phyloP scores from a whole-genome alignment of 2,329 filamentous ascomycete genomes.

The Colletotrichum kahawae region DNA sequence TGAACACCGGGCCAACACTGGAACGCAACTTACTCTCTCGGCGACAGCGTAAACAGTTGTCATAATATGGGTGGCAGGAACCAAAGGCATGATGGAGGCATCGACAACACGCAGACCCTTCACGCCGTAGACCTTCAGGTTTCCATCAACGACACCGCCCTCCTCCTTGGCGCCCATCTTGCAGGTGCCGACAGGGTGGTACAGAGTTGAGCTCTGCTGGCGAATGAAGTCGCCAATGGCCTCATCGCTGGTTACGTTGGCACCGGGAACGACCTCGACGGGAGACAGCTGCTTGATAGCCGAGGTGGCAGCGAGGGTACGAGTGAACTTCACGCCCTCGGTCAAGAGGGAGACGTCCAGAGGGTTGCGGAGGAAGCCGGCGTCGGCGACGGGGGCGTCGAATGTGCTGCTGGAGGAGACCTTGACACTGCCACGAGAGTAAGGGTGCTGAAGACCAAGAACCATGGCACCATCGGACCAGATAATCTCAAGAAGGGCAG shows the following conservation, averaged over 20 bases:
- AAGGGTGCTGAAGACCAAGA: conserved; percentile 41
- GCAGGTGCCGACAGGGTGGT: conserved; percentile 45
- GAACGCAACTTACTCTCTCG: conserved; percentile 25
- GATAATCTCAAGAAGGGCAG: conserved; percentile 34
- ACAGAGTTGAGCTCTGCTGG: conserved; percentile 5
- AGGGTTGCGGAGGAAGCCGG: conserved; percentile 41
- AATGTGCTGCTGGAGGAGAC: conserved; percentile 39
- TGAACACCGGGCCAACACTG: too few relatives aligned
- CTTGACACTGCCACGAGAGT: conserved; percentile 43
- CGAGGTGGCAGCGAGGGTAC: conserved; percentile 27
- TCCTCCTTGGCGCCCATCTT: conserved; percentile 34
- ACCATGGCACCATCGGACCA: conserved; percentile 33
- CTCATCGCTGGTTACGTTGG: conserved; percentile 8
- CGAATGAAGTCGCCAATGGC: conserved; percentile 11
- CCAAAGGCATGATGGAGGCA: conserved; percentile 34
- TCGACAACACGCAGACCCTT: conserved; percentile 31
- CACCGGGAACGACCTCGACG: conserved; percentile 16
- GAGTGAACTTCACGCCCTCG: conserved; percentile 38
- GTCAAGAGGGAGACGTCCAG: conserved; percentile 35
- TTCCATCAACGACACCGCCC: conserved; percentile 35
- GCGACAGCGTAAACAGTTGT: conserved; percentile 42
- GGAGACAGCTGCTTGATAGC: conserved; percentile 3
- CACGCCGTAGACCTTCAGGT: conserved; percentile 35
- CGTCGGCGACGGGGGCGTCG: conserved; percentile 40
- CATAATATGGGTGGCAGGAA: conserved; percentile 33